phyloP scores from a whole-genome alignment of 352 stramenopile genomes.

The Globisporangium parvum region DNA sequence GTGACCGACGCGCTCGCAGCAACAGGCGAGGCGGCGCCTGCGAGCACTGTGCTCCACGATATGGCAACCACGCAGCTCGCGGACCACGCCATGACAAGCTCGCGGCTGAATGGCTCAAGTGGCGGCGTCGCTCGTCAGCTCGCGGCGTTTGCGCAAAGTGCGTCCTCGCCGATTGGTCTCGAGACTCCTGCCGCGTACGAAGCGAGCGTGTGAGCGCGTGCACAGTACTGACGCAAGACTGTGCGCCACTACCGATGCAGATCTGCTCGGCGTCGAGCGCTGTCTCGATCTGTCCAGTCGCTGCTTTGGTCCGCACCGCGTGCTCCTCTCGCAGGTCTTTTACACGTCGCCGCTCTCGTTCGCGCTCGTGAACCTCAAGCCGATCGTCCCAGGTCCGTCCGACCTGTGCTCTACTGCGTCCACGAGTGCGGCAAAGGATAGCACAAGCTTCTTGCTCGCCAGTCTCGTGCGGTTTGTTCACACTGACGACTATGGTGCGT shows the following conservation, averaged over 20 bases:
- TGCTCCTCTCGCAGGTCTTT: slow-evolving; percentile 51
- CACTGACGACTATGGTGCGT: too few relatives aligned
- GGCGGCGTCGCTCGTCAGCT: background rate
- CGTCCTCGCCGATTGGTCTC: background rate
- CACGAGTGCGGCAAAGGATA: background rate
- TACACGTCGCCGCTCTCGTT: slow-evolving; percentile 48
- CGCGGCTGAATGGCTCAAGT: too few relatives aligned
- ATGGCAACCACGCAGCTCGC: background rate
- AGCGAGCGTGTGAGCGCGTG: too few relatives aligned
- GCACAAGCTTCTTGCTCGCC: background rate
- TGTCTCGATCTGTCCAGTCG: slow-evolving; percentile 5
- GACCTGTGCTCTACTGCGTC: too few relatives aligned
- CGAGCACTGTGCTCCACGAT: background rate
- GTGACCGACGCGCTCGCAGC: slow-evolving; percentile 14
- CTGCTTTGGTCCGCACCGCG: slow-evolving; percentile 40
- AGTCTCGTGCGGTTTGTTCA: background rate
- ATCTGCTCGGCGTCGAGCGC: too few relatives aligned
- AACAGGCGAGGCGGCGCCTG: too few relatives aligned
- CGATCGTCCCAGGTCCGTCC: slow-evolving; percentile 77
- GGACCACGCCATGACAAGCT: background rate
- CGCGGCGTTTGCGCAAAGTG: slow-evolving; percentile 2
- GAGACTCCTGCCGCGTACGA: slow-evolving; percentile 1
- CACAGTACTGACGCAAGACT: too few relatives aligned
- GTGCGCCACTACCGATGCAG: too few relatives aligned
- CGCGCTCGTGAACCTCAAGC: slow-evolving; percentile 92